Conservation (phyloP, 768 basidiomycete species). For the Leccinum olivaceopallidum region DNA sequence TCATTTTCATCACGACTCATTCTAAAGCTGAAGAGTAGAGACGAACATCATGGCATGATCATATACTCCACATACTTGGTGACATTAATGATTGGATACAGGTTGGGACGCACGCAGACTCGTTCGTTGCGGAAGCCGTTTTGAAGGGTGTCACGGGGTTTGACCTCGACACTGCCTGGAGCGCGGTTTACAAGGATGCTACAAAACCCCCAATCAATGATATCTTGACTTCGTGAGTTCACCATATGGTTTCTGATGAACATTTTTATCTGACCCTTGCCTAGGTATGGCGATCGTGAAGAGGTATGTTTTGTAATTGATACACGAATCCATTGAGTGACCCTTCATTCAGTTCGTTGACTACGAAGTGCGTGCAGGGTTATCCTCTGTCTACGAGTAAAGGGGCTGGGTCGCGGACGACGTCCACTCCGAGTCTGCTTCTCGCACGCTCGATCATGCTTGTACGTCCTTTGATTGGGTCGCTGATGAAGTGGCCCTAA, state of each 20-base stretch:
- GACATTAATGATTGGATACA: constrained; percentile 20
- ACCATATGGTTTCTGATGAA: not conserved
- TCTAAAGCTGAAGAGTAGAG: constrained; percentile 37
- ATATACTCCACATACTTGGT: not conserved
- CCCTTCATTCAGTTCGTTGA: constrained; percentile 53
- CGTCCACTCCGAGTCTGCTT: constrained; percentile 76
- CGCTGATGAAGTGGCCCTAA: not conserved
- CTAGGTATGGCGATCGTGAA: constrained; percentile 69
- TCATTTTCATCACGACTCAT: not conserved
- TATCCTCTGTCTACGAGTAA: constrained; percentile 64
- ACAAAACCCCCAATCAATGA: constrained; percentile 63
- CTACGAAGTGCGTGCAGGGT: constrained; percentile 79
- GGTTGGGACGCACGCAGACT: constrained; percentile 81
- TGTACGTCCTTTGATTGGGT: constrained; percentile 45
- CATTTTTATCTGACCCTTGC: not conserved
- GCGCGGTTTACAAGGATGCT: constrained; percentile 74
- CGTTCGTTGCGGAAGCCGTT: constrained; percentile 71
- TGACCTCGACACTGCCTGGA: constrained; percentile 64
- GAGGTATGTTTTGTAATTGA: constrained; percentile 44
- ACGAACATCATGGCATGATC: constrained; percentile 76
- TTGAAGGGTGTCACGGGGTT: constrained; percentile 66
- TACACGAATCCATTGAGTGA: not conserved
- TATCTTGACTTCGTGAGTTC: constrained; percentile 45
- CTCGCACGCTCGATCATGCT: constrained; percentile 76
- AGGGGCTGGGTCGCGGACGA: constrained; percentile 81